Conservation (phyloP, 345 rosid genomes). For the Melaleuca alternifolia region DNA sequence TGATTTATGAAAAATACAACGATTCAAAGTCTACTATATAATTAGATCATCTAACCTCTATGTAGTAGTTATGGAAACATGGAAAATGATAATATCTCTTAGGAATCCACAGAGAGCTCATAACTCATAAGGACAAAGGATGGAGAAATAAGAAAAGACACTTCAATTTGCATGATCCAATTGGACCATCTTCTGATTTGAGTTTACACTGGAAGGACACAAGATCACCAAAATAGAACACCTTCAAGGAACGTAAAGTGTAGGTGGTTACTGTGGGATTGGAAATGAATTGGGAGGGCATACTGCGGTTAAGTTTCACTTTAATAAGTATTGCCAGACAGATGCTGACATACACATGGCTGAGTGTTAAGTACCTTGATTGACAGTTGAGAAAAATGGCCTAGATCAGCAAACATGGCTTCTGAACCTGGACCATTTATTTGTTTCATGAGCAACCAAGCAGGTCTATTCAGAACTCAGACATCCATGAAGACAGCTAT, state of each 20-base stretch:
- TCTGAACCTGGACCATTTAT: conserved; percentile 46
- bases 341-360: neutral
- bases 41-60: neutral
- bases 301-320: neutral
- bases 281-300: neutral
- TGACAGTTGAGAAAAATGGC: conserved; percentile 83
- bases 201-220: neutral
- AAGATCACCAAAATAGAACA: neutral
- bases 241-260: neutral
- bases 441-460: neutral
- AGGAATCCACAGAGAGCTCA: neutral
- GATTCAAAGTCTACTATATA: neutral
- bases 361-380: conserved; percentile 42
- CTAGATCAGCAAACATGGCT: conserved; percentile 98
- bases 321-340: neutral
- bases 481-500: neutral
- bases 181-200: neutral
- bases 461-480: neutral
- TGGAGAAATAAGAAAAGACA: neutral
- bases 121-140: neutral
- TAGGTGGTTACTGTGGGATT: neutral
- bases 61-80: neutral
- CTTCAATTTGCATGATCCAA: neutral
- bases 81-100: neutral
- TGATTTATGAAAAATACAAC: neutral